Percentiles rank a stretch among this genome's conserved stretches.
Conservation (phyloP, 192 early-diverging fungal species). For the Podila horticola region DNA sequence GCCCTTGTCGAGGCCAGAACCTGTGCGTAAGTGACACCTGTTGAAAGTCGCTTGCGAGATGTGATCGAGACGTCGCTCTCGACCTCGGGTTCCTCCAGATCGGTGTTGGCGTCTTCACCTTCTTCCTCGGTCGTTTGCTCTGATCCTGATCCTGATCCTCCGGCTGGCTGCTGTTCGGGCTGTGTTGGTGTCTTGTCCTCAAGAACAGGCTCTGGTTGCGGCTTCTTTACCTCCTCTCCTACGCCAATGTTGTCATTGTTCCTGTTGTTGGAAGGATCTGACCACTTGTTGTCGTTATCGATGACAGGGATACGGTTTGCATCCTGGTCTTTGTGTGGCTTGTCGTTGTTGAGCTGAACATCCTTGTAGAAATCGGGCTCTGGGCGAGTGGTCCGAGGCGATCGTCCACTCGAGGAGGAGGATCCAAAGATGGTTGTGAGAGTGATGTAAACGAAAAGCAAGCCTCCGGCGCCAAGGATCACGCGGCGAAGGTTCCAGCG, state of each 20-base stretch:
- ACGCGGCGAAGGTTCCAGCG: conserved; percentile 25
- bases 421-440: conserved; percentile 36
- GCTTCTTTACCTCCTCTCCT: conserved; percentile 1
- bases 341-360: conserved; percentile 9
- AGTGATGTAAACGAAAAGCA: conserved; percentile 47
- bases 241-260: background rate
- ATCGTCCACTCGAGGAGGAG: conserved; percentile 4
- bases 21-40: conserved; percentile 26
- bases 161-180: background rate
- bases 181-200: background rate
- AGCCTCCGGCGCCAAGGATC: conserved; percentile 31
- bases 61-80: conserved; percentile 4
- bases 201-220: background rate
- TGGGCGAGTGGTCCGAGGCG: conserved; percentile 12
- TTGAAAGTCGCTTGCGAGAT: conserved; percentile 9
- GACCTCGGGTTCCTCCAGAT: background rate
- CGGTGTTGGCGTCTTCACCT: background rate
- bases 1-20: conserved; percentile 32
- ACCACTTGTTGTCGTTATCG: conserved; percentile 5
- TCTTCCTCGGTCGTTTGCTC: conserved; percentile 11
- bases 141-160: conserved; percentile 21
- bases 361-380: conserved; percentile 34
- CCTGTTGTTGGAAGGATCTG: background rate
- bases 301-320: background rate
- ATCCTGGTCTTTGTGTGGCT: background rate